A percentile compares a stretch with the other conserved stretches of the same genome.
Conservation (phyloP, 495 filamentous ascomycete genomes). For the Terfezia claveryi region DNA sequence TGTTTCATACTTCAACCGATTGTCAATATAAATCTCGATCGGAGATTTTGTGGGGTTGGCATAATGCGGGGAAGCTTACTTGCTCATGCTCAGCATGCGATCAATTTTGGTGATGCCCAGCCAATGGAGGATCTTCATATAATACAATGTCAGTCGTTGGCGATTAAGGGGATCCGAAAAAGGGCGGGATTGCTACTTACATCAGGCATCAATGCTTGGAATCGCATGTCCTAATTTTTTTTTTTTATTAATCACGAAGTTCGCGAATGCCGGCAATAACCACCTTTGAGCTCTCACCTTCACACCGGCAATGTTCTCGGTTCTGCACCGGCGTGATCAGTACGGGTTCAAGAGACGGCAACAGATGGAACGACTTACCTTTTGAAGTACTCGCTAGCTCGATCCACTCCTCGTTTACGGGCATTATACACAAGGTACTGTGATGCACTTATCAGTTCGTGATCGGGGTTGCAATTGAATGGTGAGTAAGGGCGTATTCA, state of each 20-base stretch:
- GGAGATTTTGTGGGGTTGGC: not conserved
- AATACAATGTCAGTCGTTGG: constrained; percentile 7
- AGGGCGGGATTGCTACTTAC: constrained; percentile 12
- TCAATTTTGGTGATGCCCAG: constrained; percentile 97
- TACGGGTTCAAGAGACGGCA: constrained; percentile 2
- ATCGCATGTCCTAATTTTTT: constrained; percentile 53
- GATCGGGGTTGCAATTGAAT: not conserved
- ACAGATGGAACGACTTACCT: constrained; percentile 22
- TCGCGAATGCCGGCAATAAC: not conserved
- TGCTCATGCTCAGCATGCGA: constrained; percentile 95
- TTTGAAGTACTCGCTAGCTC: constrained; percentile 92
- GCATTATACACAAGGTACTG: constrained; percentile 87
- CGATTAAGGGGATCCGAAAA: not conserved
- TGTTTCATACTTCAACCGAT: constrained; percentile 64
- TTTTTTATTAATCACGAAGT: constrained; percentile 8
- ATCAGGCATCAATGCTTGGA: constrained; percentile 98
- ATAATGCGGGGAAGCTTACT: constrained; percentile 33
- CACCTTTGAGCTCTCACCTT: constrained; percentile 25
- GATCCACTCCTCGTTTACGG: constrained; percentile 61
- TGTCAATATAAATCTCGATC: not conserved
- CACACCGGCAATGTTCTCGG: constrained; percentile 91
- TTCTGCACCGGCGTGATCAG: constrained; percentile 21
- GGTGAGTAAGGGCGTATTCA: constrained; percentile 18
- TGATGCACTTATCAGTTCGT: constrained; percentile 13
- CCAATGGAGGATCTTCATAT: constrained; percentile 64